Evolutionary conservation across 176 grass and related monocot species (phyloP).

Genomic region (Zea luxurians): DNA sequence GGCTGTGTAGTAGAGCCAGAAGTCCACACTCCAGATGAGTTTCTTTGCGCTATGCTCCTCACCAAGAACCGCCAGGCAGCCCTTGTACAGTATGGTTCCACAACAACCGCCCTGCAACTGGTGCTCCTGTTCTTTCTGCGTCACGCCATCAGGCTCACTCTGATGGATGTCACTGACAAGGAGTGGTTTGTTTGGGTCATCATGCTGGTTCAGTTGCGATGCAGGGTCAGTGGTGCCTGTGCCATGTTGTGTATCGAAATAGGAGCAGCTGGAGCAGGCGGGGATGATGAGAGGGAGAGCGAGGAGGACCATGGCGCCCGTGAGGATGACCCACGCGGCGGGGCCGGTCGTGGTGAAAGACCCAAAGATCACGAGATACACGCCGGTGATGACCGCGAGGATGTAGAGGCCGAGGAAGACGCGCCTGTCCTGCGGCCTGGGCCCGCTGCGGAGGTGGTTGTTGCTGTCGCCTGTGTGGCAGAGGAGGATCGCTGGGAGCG

Average conservation of each 20-base stretch:
- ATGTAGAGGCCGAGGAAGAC: conserved; percentile 71
- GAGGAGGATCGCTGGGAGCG: conserved; percentile 64
- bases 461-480: conserved; percentile 39
- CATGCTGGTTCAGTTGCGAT: not conserved
- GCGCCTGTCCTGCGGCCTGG: conserved; percentile 41
- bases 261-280: conserved; percentile 44
- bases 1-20: conserved; percentile 86
- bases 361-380: conserved; percentile 70
- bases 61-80: conserved; percentile 40
- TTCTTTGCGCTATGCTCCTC: conserved; percentile 73
- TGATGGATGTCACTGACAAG: not conserved
- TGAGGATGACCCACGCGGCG: conserved; percentile 53
- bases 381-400: conserved; percentile 69
- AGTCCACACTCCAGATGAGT: conserved; percentile 66
- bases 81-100: conserved; percentile 17
- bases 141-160: not conserved
- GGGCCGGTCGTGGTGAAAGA: conserved; percentile 46
- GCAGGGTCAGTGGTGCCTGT: conserved; percentile 14
- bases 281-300: conserved; percentile 62
- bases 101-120: conserved; percentile 8
- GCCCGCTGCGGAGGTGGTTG: conserved; percentile 31
- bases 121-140: conserved; percentile 11
- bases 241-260: conserved; percentile 1
- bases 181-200: conserved; percentile 38
- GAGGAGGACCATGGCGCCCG: conserved; percentile 71